Evolutionary conservation across 2,329 filamentous ascomycete species (phyloP).

Genomic region (Colletotrichum chrysophilum): DNA sequence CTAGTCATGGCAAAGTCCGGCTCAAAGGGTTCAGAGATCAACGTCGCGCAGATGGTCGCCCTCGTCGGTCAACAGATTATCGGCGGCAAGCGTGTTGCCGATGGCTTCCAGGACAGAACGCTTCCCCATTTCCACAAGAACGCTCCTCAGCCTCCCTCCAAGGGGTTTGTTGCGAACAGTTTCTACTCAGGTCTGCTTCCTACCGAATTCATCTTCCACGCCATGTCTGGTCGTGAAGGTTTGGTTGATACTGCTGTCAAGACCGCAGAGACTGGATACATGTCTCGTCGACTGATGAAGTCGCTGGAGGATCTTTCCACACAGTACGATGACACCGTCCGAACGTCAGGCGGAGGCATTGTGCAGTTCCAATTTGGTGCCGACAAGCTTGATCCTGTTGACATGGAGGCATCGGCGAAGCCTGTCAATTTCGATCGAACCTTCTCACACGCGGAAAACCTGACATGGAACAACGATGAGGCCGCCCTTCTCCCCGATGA

Average conservation of each 20-base stretch:
- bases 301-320: constrained; percentile 93
- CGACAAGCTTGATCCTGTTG: constrained; percentile 92
- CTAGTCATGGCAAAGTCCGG: constrained; percentile 97
- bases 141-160: constrained; percentile 87
- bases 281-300: constrained; percentile 98
- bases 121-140: constrained; percentile 96
- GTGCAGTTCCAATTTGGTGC: constrained; percentile 98
- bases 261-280: constrained; percentile 98
- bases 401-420: constrained; percentile 94
- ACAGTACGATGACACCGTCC: constrained; percentile 92
- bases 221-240: constrained; percentile 97
- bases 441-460: constrained; percentile 78
- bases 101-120: constrained; percentile 95
- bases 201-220: constrained; percentile 96
- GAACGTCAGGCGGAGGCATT: constrained; percentile 85
- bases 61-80: constrained; percentile 99
- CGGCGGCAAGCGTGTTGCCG: constrained; percentile 85
- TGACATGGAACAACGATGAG: constrained; percentile 82
- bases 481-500: constrained; percentile 75
- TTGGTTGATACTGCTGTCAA: constrained; percentile 98
- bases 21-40: constrained; percentile 96
- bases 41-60: constrained; percentile 98
- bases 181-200: constrained; percentile 93
- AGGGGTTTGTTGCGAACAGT: constrained; percentile 96
- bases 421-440: constrained; percentile 93